Evolutionary conservation across 2,329 filamentous ascomycete species (phyloP), one percentile per base, ranked within the genome.

Genomic region (Plenodomus biglobosus): DNA sequence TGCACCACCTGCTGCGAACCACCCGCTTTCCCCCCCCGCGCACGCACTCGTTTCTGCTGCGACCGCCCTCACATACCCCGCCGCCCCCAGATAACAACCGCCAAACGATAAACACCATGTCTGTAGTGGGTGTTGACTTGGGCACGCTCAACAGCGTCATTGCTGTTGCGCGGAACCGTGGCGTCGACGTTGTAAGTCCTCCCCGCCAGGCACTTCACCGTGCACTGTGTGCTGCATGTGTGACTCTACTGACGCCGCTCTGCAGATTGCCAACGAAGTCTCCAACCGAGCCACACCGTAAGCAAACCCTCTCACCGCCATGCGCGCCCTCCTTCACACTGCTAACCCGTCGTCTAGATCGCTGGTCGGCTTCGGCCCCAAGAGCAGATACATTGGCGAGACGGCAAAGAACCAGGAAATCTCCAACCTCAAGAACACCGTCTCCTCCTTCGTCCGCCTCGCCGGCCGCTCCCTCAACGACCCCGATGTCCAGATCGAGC

Each of bases 341-440:
- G 39, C 55, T 62, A 18, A 61, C 54, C 40, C 22, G 6, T n/a
- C 32, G 24, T 20, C 7, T 47, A 61, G 92, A 55, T 91, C 94
- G 55, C 81, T 99, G 60, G 94, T 99, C 67, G 92, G 90, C 68
- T 99, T 99, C 76, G 90, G 91, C 52, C 87, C 90, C 73, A 96
- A 95, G 79, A 86, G 84, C 75, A 88, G 94, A 79, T 95, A 95
- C 74, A 83, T 99, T 59, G 94, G 94, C 61, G 94, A 99, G 80
- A 77, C 89, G 48, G 94, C 94, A 63, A 97, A 97, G 85, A 97
- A 92, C 62, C 92, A 96, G 79, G 94, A 99, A 78, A 95, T 96
- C 73, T 96, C 92, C 70, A 99, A 99, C 82, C 85, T 97, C 70
- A 99, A 97, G 82, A 99, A 99, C 83, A 99, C 94, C 62, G 89